Evolutionary conservation across 352 stramenopile species (phyloP).

Genomic region (Globisporangium cylindrosporum): DNA sequence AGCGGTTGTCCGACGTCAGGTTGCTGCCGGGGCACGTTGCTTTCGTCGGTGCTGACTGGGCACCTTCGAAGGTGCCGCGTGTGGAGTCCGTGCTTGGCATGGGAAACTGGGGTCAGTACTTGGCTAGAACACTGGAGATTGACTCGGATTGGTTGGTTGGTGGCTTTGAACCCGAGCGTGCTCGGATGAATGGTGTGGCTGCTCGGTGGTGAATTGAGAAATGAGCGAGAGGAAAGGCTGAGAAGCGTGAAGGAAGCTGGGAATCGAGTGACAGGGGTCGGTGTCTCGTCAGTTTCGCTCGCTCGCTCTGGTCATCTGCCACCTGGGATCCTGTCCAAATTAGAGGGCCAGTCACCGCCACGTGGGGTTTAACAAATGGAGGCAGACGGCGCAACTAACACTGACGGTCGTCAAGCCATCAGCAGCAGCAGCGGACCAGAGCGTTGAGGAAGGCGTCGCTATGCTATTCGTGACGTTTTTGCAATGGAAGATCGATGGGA

Average conservation of each 20-base stretch:
- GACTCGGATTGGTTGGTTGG: not conserved
- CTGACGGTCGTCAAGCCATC: not conserved
- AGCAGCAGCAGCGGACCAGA: not conserved
- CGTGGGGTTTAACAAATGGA: not conserved
- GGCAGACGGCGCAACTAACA: not conserved
- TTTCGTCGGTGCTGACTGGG: not conserved
- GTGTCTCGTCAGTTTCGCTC: not conserved
- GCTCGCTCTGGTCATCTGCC: not conserved
- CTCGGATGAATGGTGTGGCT: not conserved
- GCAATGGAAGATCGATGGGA: too few species aligned
- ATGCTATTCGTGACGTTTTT: too few species aligned
- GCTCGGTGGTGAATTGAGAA: constrained; percentile 2
- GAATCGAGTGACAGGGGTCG: not conserved
- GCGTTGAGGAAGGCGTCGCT: not conserved
- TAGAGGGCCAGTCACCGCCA: not conserved
- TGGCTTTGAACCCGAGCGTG: not conserved
- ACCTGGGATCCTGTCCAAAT: too few species aligned
- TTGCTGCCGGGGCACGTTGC: not conserved
- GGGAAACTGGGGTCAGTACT: not conserved
- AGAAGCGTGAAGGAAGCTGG: not conserved
- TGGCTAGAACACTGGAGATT: not conserved
- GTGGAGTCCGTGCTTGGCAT: not conserved
- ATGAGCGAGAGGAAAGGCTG: not conserved
- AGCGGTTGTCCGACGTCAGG: not conserved
- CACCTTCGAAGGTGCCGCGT: not conserved